Evolutionary conservation across 768 basidiomycete species (phyloP).

Genomic region (Chalciporus pseudorubinellus): DNA sequence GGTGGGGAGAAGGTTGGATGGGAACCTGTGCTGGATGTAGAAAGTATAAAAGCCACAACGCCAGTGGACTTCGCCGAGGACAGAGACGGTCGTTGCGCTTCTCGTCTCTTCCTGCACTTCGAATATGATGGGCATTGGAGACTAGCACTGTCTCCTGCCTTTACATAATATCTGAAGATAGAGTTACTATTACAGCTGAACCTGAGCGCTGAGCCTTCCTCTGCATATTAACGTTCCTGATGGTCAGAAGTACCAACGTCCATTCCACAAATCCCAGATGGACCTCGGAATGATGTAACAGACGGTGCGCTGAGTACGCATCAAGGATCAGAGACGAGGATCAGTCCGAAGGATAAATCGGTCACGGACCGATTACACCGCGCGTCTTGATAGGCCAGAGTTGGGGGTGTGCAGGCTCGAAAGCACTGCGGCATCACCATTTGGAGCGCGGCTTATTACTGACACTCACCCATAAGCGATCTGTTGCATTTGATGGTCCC

Average conservation of each 20-base stretch:
- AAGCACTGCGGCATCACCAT: background rate
- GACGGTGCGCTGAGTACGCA: background rate
- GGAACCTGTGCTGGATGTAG: background rate
- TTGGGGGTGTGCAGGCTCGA: too few species aligned
- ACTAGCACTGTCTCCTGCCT: conserved; percentile 6
- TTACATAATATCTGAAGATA: conserved; percentile 29
- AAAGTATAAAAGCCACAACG: conserved; percentile 7
- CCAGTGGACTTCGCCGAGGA: conserved; percentile 16
- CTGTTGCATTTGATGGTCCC: conserved; percentile 21
- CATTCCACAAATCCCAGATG: background rate
- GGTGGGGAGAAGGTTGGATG: background rate
- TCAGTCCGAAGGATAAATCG: background rate
- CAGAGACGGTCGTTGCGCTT: conserved; percentile 22
- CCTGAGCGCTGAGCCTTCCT: conserved; percentile 13
- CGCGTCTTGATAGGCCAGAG: background rate
- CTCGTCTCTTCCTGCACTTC: conserved; percentile 17
- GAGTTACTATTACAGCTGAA: conserved; percentile 21
- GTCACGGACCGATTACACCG: background rate
- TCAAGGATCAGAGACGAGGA: background rate
- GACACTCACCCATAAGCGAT: conserved; percentile 10
- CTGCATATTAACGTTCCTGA: conserved; percentile 12
- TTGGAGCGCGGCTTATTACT: background rate
- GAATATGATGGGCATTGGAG: conserved; percentile 10
- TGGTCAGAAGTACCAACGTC: conserved; percentile 3
- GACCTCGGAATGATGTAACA: background rate